Conservation (phyloP, 1,284 basidiomycete species). For the Coniophora puteana region DNA sequence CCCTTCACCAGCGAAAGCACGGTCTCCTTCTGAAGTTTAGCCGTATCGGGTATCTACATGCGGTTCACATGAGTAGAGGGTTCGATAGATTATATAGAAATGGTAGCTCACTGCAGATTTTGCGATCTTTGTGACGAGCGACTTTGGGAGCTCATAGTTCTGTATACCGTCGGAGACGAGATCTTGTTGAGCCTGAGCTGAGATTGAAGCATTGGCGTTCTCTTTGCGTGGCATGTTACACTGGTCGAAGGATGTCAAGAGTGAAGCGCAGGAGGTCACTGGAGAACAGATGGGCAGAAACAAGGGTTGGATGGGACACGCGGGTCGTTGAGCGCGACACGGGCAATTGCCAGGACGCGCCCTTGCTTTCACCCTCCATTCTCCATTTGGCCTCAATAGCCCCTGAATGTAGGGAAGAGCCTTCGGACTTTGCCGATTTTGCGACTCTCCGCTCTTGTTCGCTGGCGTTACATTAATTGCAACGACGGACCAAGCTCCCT, state of each 20-base stretch:
- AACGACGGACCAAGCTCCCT: too few species aligned
- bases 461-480: too few species aligned
- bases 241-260: too few species aligned
- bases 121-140: slow-evolving; percentile 77
- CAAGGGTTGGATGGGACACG: too few species aligned
- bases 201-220: slow-evolving; percentile 42
- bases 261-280: background rate
- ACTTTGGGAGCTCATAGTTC: slow-evolving; percentile 83
- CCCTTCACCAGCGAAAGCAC: slow-evolving; percentile 79
- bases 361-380: too few species aligned
- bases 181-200: slow-evolving; percentile 73
- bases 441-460: too few species aligned
- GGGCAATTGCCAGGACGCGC: background rate
- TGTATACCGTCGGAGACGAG: slow-evolving; percentile 78
- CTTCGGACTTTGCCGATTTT: too few species aligned
- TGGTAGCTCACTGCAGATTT: slow-evolving; percentile 58
- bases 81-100: background rate
- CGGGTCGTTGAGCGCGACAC: too few species aligned
- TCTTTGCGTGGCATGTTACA: slow-evolving; percentile 68
- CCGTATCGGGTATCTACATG: slow-evolving; percentile 73
- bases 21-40: slow-evolving; percentile 86
- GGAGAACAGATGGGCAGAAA: background rate
- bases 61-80: background rate
- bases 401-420: too few species aligned
- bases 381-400: too few species aligned